Evolutionary conservation across 495 filamentous ascomycete genomes (phyloP), one percentile per base, ranked within the genome.

Genomic region (Penicillium samsonianum): DNA sequence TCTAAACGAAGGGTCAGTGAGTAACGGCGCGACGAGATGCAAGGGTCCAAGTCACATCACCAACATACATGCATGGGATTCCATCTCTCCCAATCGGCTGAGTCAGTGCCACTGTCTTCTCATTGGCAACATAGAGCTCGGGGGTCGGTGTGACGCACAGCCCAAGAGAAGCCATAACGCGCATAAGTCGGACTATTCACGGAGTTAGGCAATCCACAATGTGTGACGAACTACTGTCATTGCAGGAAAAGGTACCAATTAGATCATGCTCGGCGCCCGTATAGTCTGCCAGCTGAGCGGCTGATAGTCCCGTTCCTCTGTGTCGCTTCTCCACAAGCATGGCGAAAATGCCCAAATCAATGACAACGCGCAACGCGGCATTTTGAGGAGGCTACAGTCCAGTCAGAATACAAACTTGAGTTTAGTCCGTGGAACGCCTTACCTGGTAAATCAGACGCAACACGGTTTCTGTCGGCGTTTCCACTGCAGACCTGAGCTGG

Each of bases 391-490:
- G 72, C 74, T 77, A 37, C n/a, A 31, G 35, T n/a, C 35, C 17
- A 26, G 28, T 59, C 45, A 59, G 48, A 17, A 35, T 28, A 42
- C 12, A 12, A 57, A 35, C 1, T 33, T 2, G n/a, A 35, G 1
- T 26, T 40, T 14, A 38, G 26, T 42, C 16, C 26, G 23, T 23
- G 3, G 28, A 17, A 10, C 10, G 4, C 14, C 25, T 9, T 60
- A 76, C 73, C 70, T 76, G 73, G 52, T 76, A 76, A 20, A 76
- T 72, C 6, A 76, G 30, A 7, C 73, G 70, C 25, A 70, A 57
- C 8, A 69, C 55, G 1, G 73, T 74, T 52, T 76, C 73, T 10
- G 65, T 65, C 3, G 73, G 73, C 0, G 70, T 70, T 58, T 76
- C 73, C 12, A 74, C 60, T 0, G 67, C 66, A 49, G 69, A 56